Evolutionary conservation across 164 flowering plant genomes (phyloP).

Genomic region (Protea cynaroides): DNA sequence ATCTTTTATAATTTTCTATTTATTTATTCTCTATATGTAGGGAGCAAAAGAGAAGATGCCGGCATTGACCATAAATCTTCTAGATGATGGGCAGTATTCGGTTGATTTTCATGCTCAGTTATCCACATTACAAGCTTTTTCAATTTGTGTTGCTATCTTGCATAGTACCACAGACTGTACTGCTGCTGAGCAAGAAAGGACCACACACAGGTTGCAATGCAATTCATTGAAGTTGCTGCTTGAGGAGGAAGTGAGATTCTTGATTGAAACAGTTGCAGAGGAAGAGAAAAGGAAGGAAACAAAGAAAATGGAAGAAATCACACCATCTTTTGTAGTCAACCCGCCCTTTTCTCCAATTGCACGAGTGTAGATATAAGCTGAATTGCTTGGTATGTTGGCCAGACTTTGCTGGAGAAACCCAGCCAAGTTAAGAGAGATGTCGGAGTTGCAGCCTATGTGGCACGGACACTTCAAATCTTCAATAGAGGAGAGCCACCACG

Average conservation of each 20-base stretch:
- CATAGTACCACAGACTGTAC: conserved; percentile 52
- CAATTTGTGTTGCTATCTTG: conserved; percentile 71
- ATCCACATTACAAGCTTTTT: conserved; percentile 83
- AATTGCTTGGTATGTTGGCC: neutral
- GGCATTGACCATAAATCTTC: conserved; percentile 45
- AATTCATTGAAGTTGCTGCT: conserved; percentile 54
- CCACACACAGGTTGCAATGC: conserved; percentile 31
- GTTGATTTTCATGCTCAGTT: conserved; percentile 84
- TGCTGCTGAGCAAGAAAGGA: conserved; percentile 22
- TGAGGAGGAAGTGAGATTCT: conserved; percentile 55
- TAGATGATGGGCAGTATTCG: conserved; percentile 52
- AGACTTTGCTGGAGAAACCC: neutral
- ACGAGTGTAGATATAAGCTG: conserved; percentile 38
- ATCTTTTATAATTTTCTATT: neutral
- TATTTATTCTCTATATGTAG: conserved; percentile 24
- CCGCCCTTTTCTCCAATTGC: conserved; percentile 86
- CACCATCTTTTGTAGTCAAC: conserved; percentile 41
- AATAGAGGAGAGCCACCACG: too few relatives aligned
- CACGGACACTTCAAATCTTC: too few relatives aligned
- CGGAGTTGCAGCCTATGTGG: neutral
- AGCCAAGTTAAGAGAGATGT: neutral
- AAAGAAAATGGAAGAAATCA: conserved; percentile 31
- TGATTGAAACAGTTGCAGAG: conserved; percentile 46
- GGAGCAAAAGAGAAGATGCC: conserved; percentile 65
- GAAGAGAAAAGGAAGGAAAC: conserved; percentile 47